Base-by-base conservation (phyloP, 805 yeast species). In the Torulaspora quercuum region DNA sequence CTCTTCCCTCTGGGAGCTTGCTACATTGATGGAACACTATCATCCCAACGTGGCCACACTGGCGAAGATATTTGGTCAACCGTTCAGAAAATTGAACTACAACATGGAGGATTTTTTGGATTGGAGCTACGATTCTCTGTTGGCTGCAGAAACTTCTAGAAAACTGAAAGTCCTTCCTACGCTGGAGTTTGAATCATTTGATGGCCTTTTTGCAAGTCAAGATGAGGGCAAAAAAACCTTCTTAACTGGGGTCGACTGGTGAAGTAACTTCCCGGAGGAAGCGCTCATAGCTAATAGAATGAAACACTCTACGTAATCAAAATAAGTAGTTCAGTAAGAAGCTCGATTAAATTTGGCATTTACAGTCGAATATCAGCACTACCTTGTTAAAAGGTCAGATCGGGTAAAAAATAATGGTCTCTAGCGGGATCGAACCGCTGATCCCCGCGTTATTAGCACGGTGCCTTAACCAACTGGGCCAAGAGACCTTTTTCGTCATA, bases 1-100 rank as follows among this genome's bases (percentile, higher is more conserved):
- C 6, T 84, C 95, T 1, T 89, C 97, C 0, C 62, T 89, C 31
- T 92, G 98, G 98, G 98, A 92, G 61, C 57, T 90, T 39, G 85
- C 83, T 41, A 71, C 95, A 0, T 64, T 84, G 39, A 76, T 80
- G 67, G 63, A 75, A 8, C 98, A 92, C 58, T 90, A 88, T 56
- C 97, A 92, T 64, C 97, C 97, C 10, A 92, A 92, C 53, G 87
- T 92, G 8, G 90, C 96, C 1, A 82, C 96, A 0, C 68, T 92
- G 50, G 96, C 96, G 11, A 81, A 78, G 56, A 84, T 92, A 19
- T 83, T 85, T 55, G 72, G 79, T 12, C 96, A 92, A 62, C 96
- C 96, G 3, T 90, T 88, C 66, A 76, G 80, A 55, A 92, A 92
- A 59, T 79, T 82, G 39, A 75, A 76, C 50, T 92, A 92, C 59